phyloP scores from a whole-genome alignment of 176 grass and related monocot genomes.

The Eremochloa ophiuroides region DNA sequence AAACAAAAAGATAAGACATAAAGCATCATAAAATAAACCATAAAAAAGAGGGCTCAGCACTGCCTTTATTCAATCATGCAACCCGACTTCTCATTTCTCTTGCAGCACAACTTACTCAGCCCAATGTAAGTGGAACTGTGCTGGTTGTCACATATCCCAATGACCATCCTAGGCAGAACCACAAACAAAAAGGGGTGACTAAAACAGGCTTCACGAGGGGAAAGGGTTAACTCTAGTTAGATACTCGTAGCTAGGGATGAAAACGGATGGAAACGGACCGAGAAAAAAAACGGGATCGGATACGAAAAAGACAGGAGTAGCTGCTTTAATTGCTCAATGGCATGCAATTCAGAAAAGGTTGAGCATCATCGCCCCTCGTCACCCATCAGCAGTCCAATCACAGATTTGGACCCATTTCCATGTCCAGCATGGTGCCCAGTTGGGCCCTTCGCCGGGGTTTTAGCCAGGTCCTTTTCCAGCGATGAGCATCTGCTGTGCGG shows the following conservation, averaged over 20 bases:
- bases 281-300: no score
- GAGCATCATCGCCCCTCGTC: not conserved
- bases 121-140: not conserved
- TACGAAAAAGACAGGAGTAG: no score
- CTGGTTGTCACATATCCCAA: not conserved
- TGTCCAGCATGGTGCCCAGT: no score
- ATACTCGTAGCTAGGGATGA: no score
- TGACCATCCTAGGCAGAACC: constrained; percentile 22
- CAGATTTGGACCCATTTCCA: no score
- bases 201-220: not conserved
- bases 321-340: not conserved
- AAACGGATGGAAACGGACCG: no score
- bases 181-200: not conserved
- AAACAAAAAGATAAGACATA: not conserved
- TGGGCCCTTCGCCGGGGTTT: no score
- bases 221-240: not conserved
- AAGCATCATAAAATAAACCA: not conserved
- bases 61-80: not conserved
- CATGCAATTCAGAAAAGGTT: not conserved
- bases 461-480: no score
- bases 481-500: no score
- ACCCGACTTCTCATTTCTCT: not conserved
- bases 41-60: no score
- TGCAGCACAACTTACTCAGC: not conserved
- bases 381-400: not conserved